Conservation (phyloP, 345 rosid genomes). For the Camelina hispida region DNA sequence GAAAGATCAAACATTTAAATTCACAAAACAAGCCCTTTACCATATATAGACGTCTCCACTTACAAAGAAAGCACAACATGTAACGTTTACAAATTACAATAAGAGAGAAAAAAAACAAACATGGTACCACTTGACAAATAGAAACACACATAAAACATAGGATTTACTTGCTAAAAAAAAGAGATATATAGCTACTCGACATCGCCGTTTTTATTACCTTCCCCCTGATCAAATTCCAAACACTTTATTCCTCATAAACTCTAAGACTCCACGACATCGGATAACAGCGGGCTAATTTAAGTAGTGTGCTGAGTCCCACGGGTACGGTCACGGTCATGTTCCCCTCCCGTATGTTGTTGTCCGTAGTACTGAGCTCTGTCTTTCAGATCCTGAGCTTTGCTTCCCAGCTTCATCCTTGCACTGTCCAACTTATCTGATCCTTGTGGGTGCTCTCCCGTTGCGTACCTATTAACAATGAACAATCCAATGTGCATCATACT, state of each 20-base stretch:
- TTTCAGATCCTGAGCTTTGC: conserved; percentile 76
- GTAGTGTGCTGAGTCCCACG: conserved; percentile 36
- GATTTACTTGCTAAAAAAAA: background rate
- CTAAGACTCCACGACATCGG: conserved; percentile 1
- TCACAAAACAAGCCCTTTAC: conserved; percentile 10
- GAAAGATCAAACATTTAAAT: too few species aligned
- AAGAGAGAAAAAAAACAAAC: background rate
- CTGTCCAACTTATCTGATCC: conserved; percentile 72
- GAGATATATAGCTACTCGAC: background rate
- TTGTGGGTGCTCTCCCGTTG: conserved; percentile 69
- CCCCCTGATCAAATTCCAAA: conserved; percentile 40
- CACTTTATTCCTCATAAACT: conserved; percentile 39
- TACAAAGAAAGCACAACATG: conserved; percentile 22
- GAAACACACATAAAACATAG: conserved; percentile 13
- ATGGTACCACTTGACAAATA: conserved; percentile 32
- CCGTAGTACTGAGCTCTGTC: conserved; percentile 73
- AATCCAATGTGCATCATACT: background rate
- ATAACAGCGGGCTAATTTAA: conserved; percentile 2
- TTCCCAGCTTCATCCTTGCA: conserved; percentile 67
- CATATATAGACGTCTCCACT: conserved; percentile 26
- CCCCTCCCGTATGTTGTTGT: conserved; percentile 50
- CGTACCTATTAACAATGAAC: conserved; percentile 52
- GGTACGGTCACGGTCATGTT: conserved; percentile 44
- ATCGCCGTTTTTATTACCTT: conserved; percentile 24
- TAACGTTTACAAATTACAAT: conserved; percentile 22